Base-by-base conservation (phyloP, 2,329 filamentous ascomycete genomes). In the Aspergillus hiratsukae region DNA sequence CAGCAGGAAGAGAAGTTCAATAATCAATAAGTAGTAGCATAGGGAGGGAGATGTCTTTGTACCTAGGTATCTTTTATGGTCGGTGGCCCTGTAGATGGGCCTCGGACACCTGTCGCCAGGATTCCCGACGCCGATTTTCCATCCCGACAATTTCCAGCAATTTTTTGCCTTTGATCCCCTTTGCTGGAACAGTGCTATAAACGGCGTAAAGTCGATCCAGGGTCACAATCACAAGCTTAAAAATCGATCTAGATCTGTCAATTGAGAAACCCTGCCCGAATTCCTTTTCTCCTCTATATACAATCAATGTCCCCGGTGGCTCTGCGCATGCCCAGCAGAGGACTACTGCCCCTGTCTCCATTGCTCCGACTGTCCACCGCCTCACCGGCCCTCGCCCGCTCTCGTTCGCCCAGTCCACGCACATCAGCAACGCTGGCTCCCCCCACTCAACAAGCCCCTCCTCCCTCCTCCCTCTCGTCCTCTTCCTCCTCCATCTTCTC, bases 351-450 rank as follows among this genome's bases (percentile, higher is more conserved):
- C 25, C 52, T 37, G 41, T 56, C 64, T 69, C 69, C 66, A 59
- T 72, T 70, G 58, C 66, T 58, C 67, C 69, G 69, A 67, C 58
- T 68, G 63, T 66, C 70, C 71, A 72, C 70, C 70, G 69, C 70
- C 67, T 69, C 58, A 64, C 65, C 63, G 56, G 57, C 58, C 53
- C 53, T 63, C 56, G 49, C 60, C 58, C 63, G 59, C 53, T 58
- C 59, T 63, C 56, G 59, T 52, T 63, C 54, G 58, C 57, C 60
- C 62, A 64, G 67, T 61, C 64, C 60, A 62, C 70, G 68, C 67
- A 70, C 67, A 68, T 69, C 69, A 63, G 66, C 69, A 67, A 73
- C 69, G 56, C 68, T 76, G 73, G 74, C 73, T 71, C 69, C 72
- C 72, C 72, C 69, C 72, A 72, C 69, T 65, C 72, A 61, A 62